Conservation (phyloP, 2,329 filamentous ascomycete genomes). For the Dryadomyces quercivorus region DNA sequence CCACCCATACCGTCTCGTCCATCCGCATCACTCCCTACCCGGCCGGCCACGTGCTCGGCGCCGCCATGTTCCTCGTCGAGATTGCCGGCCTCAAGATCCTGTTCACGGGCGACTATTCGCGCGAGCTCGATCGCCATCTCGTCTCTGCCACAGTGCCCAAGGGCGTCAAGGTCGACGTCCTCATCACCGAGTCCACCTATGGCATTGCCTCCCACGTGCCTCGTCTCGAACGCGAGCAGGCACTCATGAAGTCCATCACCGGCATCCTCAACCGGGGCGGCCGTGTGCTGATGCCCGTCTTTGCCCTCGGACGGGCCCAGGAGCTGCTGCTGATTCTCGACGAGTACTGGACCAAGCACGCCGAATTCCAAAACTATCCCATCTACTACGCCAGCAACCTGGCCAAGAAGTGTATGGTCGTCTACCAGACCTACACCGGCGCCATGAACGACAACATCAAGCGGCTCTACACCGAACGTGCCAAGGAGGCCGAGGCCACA, state of each 20-base stretch:
- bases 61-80: constrained; percentile 96
- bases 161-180: constrained; percentile 82
- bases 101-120: constrained; percentile 95
- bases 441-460: constrained; percentile 99
- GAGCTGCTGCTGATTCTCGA: constrained; percentile 90
- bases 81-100: constrained; percentile 95
- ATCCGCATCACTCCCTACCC: constrained; percentile 96
- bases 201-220: constrained; percentile 91
- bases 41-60: constrained; percentile 92
- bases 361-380: constrained; percentile 77
- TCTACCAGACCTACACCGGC: constrained; percentile 95
- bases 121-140: constrained; percentile 89
- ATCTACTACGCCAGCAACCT: constrained; percentile 98
- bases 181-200: constrained; percentile 96
- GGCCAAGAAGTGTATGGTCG: constrained; percentile 92
- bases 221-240: constrained; percentile 78
- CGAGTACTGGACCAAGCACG: constrained; percentile 89
- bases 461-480: constrained; percentile 79
- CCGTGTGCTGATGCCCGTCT: constrained; percentile 87
- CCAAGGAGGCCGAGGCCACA: constrained; percentile 77
- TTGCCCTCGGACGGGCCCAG: constrained; percentile 85
- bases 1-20: constrained; percentile 91
- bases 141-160: constrained; percentile 86
- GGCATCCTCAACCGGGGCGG: constrained; percentile 83
- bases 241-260: constrained; percentile 92